These are phyloP conservation scores for Alisma plantagoaquatica DNA, from an alignment of 106 monocot species.

Conservation along the genomic window DNA sequence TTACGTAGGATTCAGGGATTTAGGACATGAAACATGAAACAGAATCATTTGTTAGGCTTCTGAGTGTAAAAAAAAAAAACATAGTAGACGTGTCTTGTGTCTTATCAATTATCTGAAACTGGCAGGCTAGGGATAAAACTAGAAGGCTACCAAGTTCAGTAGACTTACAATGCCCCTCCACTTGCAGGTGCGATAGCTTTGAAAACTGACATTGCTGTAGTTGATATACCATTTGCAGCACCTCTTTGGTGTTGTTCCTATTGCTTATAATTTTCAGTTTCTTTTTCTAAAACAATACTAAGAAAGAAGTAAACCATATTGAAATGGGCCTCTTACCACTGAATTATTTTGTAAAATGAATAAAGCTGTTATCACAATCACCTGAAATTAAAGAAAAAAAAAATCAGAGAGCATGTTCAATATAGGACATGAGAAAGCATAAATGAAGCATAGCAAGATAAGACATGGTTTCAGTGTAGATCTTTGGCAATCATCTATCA, in stretches of 20 bases:
- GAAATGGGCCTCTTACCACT: constrained; percentile 23
- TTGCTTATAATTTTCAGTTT: neutral
- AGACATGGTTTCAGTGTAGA: too few relatives aligned
- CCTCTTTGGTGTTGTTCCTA: constrained; percentile 33
- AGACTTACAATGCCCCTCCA: constrained; percentile 36
- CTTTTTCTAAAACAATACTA: neutral
- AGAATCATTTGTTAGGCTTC: too few relatives aligned
- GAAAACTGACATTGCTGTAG: constrained; percentile 31
- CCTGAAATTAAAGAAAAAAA: constrained; percentile 15
- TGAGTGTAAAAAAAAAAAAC: too few relatives aligned
- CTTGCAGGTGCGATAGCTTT: constrained; percentile 44
- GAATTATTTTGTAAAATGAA: constrained; percentile 60
- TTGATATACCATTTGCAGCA: constrained; percentile 29
- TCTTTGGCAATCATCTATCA: too few relatives aligned
- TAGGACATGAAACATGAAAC: too few relatives aligned
- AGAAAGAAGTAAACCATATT: neutral
- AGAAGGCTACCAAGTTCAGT: neutral
- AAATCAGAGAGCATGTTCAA: too few relatives aligned
- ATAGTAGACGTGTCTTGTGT: too few relatives aligned
- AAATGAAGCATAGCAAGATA: neutral
- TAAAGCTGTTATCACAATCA: constrained; percentile 30
- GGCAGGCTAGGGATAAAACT: too few relatives aligned
- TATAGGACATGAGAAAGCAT: neutral
- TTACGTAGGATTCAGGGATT: too few relatives aligned
- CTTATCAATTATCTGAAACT: too few relatives aligned